A percentile compares a stretch with the other conserved stretches of the same genome.
These are phyloP conservation scores for Senna tora DNA, from an alignment of 306 rosid genomes.

Conservation along the genomic window DNA sequence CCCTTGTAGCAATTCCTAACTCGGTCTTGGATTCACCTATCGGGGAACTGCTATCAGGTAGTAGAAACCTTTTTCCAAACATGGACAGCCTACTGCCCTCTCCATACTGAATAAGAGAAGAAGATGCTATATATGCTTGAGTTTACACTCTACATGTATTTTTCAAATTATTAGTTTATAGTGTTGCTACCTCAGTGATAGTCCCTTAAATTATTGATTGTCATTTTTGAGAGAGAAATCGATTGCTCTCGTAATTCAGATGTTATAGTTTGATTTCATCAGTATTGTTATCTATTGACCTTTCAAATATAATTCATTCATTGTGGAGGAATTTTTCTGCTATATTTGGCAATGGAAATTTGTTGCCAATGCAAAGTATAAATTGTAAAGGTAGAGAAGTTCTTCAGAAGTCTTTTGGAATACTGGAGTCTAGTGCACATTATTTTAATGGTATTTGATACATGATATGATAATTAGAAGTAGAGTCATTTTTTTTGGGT, in stretches of 20 bases:
- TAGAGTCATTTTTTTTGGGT: no score
- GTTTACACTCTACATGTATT: constrained; percentile 30
- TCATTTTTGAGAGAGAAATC: constrained; percentile 31
- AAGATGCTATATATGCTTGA: constrained; percentile 56
- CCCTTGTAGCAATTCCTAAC: constrained; percentile 84
- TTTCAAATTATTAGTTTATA: constrained; percentile 15
- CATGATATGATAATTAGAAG: no score
- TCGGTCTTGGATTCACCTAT: constrained; percentile 74
- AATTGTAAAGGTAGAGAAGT: background rate
- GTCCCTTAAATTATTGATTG: background rate
- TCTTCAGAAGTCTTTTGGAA: no score
- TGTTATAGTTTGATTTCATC: background rate
- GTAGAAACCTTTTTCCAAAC: constrained; percentile 66
- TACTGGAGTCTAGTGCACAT: no score
- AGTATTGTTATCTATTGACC: constrained; percentile 15
- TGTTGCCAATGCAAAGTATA: background rate
- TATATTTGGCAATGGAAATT: constrained; percentile 16
- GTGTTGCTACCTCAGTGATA: background rate
- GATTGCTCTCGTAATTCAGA: constrained; percentile 26
- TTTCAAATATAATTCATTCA: constrained; percentile 8
- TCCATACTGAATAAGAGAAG: constrained; percentile 55
- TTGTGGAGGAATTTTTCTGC: constrained; percentile 22
- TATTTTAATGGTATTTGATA: no score
- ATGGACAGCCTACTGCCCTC: constrained; percentile 63
- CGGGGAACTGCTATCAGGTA: constrained; percentile 47